Evolutionary conservation across 768 basidiomycete species (phyloP).

Genomic region (Panellus pusillus): DNA sequence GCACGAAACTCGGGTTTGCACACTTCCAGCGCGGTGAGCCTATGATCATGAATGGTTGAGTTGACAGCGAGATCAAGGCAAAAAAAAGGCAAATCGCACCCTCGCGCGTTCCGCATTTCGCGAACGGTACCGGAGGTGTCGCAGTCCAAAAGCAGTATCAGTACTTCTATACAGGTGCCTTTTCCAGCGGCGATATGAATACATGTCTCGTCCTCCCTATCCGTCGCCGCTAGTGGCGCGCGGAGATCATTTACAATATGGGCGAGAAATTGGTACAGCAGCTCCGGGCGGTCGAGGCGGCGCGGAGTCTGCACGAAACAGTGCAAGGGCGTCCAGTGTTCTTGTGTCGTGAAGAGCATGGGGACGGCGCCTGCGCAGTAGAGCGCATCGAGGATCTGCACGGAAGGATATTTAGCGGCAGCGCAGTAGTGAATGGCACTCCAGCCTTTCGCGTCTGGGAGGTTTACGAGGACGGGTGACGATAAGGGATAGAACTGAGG

Average conservation of each 20-base stretch:
- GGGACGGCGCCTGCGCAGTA: conserved; percentile 78
- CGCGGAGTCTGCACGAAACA: conserved; percentile 50
- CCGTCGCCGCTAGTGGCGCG: conserved; percentile 65
- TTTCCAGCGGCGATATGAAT: conserved; percentile 78
- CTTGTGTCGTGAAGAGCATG: conserved; percentile 56
- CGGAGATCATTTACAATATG: conserved; percentile 72
- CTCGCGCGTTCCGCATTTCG: conserved; percentile 66
- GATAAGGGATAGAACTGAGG: conserved; percentile 44
- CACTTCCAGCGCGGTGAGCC: conserved; percentile 67
- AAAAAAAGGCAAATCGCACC: conserved; percentile 48
- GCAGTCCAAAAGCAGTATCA: conserved; percentile 64
- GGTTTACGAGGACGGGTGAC: conserved; percentile 62
- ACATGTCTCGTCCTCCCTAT: conserved; percentile 72
- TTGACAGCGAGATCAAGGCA: conserved; percentile 8
- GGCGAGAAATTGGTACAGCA: conserved; percentile 57
- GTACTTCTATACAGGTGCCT: conserved; percentile 62
- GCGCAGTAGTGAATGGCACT: conserved; percentile 72
- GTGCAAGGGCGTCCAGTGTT: conserved; percentile 71
- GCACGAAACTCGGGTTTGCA: conserved; percentile 65
- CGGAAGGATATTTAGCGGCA: conserved; percentile 52
- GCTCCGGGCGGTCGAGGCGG: conserved; percentile 34
- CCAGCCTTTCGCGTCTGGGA: conserved; percentile 69
- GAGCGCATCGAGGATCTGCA: conserved; percentile 65
- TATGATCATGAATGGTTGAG: conserved; percentile 26
- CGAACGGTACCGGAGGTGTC: conserved; percentile 57